Percentiles rank a stretch among this genome's conserved stretches.
Conservation (phyloP, 2,329 filamentous ascomycete species). For the Myriosclerotinia curreyana region DNA sequence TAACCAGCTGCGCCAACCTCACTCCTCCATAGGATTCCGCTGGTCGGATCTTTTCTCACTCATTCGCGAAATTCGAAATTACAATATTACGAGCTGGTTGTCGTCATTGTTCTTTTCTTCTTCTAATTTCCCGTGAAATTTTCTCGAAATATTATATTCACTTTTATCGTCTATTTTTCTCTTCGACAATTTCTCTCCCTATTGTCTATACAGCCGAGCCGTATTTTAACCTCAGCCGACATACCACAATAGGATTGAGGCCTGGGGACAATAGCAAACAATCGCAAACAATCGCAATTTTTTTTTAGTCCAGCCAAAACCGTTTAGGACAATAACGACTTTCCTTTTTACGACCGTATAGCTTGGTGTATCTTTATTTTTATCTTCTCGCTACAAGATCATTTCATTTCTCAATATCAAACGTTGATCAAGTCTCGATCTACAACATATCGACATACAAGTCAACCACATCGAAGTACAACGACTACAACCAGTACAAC, state of each 20-base stretch:
- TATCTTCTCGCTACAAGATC: constrained; percentile 10
- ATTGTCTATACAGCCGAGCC: constrained; percentile 12
- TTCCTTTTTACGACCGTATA: constrained; percentile 14
- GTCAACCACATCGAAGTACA: constrained; percentile 10
- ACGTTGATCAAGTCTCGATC: constrained; percentile 15
- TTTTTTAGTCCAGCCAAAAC: background rate
- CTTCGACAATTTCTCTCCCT: constrained; percentile 8
- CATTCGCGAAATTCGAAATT: constrained; percentile 20
- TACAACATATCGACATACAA: constrained; percentile 11
- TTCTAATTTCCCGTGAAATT: constrained; percentile 6
- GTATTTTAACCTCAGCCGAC: constrained; percentile 15
- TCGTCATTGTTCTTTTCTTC: constrained; percentile 1
- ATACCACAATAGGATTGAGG: constrained; percentile 17
- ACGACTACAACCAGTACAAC: background rate
- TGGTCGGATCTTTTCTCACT: constrained; percentile 22
- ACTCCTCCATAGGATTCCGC: constrained; percentile 21
- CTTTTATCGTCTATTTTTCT: constrained; percentile 11
- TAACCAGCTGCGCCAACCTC: constrained; percentile 22
- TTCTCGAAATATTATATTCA: constrained; percentile 21
- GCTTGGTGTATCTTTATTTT: constrained; percentile 23
- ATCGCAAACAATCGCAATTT: constrained; percentile 12
- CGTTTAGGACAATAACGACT: constrained; percentile 16
- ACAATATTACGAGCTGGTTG: constrained; percentile 20
- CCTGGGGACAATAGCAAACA: constrained; percentile 19
- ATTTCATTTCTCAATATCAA: constrained; percentile 5